These are phyloP conservation scores for Xerophyta viscosa DNA, from an alignment of 106 monocot species.

Conservation along the genomic window DNA sequence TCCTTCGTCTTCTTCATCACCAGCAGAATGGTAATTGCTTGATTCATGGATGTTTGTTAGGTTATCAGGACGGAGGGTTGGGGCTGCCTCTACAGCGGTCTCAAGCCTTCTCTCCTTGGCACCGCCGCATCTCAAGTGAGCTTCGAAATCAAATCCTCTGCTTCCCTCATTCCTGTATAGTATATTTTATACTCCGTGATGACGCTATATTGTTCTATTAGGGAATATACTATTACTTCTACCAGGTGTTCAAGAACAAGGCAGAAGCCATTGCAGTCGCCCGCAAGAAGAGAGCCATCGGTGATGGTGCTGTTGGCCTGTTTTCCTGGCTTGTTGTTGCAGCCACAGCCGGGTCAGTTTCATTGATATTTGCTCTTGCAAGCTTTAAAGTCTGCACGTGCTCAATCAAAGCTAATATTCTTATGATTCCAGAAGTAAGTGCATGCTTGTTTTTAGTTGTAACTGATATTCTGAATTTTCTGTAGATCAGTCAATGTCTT, in stretches of 20 bases:
- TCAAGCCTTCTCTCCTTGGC: slow-evolving; percentile 78
- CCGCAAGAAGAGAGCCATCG: slow-evolving; percentile 52
- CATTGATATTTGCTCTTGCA: neutral
- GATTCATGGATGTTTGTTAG: slow-evolving; percentile 18
- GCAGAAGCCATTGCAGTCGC: slow-evolving; percentile 49
- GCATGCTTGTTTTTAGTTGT: neutral
- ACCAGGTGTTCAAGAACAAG: slow-evolving; percentile 77
- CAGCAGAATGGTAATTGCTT: too few species aligned
- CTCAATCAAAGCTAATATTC: too few species aligned
- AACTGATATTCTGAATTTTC: neutral
- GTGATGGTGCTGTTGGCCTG: slow-evolving; percentile 77
- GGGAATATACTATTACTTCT: slow-evolving; percentile 91
- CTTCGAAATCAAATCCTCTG: too few species aligned
- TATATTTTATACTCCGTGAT: too few species aligned
- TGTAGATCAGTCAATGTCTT: slow-evolving; percentile 70
- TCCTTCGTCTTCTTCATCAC: too few species aligned
- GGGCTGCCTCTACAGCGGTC: slow-evolving; percentile 84
- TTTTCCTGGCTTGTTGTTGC: slow-evolving; percentile 80
- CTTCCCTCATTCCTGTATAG: too few species aligned
- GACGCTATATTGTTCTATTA: slow-evolving; percentile 1
- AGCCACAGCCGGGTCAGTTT: slow-evolving; percentile 65
- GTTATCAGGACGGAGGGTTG: slow-evolving; percentile 60
- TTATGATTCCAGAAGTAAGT: too few species aligned
- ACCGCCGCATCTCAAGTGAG: slow-evolving; percentile 80
- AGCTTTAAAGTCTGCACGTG: neutral